Evolutionary conservation across 768 basidiomycete species (phyloP), one percentile per base, ranked within the genome.

Genomic region (Tremella fuciformis): DNA sequence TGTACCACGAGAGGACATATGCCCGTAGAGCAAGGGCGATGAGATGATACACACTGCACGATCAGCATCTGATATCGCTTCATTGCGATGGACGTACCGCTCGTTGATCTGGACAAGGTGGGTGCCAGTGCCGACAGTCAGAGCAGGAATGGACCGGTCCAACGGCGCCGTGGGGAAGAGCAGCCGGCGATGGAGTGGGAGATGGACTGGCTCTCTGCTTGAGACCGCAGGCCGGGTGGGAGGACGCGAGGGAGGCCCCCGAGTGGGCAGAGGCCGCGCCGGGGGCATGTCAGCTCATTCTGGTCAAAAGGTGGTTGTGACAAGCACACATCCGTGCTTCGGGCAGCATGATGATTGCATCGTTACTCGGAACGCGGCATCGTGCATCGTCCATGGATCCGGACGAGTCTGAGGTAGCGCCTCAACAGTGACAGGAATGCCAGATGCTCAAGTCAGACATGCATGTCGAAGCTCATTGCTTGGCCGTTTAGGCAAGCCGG

Each of bases 1-100:
- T 53, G 41, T 73, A 71, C 75, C 75, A 76, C 38, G 62, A 64
- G 24, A 62, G 50, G 26, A 73, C 53, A 55, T 67, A 73, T 26
- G 63, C 65, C 8, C 71, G 60, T 39, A 73, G 54, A 22, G 57
- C 47, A 9, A 73, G 52, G 6, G 71, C 67, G 6, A 73, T 59
- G 22, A 73, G 57, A 58, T 70, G 57, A 46, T 72, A 58, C 22
- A 72, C 37, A 8, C 70, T 63, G 26, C 11, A 9, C 6, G 8
- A 15, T 42, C 54, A 55, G 19, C 54, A 47, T 21, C 8, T 46
- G 22, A 29, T 4, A 3, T 11, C 13, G 53, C 22, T 41, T 4
- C 7, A 4, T 8, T 9, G 51, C 9, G 51, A 29, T 7, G 26
- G 59, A 63, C 68, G 11, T 22, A 73, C 71, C 66, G 26, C 38